A percentile compares a stretch with the other conserved stretches of the same genome.
These are phyloP conservation scores for Lindgomyces ingoldianus DNA, from an alignment of 495 filamentous ascomycete species.

Conservation along the genomic window DNA sequence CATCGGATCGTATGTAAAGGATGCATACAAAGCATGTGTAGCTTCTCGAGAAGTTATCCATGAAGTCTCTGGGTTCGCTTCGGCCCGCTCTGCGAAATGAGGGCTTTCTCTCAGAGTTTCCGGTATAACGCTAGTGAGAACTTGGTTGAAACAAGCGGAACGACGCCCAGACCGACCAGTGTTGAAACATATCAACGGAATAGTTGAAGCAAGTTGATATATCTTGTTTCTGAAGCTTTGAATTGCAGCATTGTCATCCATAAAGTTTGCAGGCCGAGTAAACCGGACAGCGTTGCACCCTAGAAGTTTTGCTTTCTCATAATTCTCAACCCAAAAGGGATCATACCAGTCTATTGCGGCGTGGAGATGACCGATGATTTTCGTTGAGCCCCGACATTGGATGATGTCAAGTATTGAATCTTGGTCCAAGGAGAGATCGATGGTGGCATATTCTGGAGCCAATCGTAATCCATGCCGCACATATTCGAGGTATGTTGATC, in stretches of 20 bases:
- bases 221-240: constrained; percentile 56
- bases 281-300: constrained; percentile 73
- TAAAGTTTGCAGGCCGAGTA: constrained; percentile 59
- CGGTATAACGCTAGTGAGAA: constrained; percentile 69
- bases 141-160: constrained; percentile 67
- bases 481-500: constrained; percentile 58
- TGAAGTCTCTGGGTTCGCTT: constrained; percentile 46
- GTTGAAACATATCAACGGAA: constrained; percentile 71
- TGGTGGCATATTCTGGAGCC: constrained; percentile 70
- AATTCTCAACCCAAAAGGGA: constrained; percentile 50
- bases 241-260: constrained; percentile 61
- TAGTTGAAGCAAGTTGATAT: constrained; percentile 45
- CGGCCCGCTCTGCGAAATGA: constrained; percentile 38
- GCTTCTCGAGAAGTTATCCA: constrained; percentile 58
- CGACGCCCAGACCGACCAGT: constrained; percentile 66
- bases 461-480: constrained; percentile 70
- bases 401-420: constrained; percentile 57
- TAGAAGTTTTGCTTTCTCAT: constrained; percentile 54
- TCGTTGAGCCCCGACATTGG: constrained; percentile 62
- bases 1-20: constrained; percentile 63
- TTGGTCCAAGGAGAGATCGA: constrained; percentile 63
- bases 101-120: constrained; percentile 17
- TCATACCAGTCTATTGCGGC: constrained; percentile 60
- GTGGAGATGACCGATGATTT: constrained; percentile 67
- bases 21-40: constrained; percentile 56